A percentile compares a stretch with the other conserved stretches of the same genome.
These are phyloP conservation scores for Domatiomyces globalis DNA, from an alignment of 2,329 filamentous ascomycete species.

Conservation along the genomic window DNA sequence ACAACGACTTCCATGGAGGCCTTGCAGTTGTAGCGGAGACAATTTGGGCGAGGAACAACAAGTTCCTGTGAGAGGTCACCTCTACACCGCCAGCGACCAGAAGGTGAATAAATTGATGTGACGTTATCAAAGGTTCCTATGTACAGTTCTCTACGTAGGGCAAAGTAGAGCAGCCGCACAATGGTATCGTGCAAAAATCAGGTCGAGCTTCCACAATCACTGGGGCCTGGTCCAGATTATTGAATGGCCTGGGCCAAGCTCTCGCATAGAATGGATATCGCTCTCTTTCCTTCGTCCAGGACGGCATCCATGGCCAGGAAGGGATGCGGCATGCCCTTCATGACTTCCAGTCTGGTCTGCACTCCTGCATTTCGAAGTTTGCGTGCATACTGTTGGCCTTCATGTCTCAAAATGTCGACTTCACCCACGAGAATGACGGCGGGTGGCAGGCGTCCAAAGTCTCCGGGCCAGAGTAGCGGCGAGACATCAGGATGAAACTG, in stretches of 20 bases:
- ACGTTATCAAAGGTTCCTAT: background rate
- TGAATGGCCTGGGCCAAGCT: constrained; percentile 6
- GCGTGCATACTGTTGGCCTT: constrained; percentile 39
- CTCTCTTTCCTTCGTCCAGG: constrained; percentile 37
- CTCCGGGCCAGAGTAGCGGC: constrained; percentile 35
- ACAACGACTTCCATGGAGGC: too few species aligned
- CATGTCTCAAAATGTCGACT: constrained; percentile 42
- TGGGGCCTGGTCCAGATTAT: background rate
- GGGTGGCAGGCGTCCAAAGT: constrained; percentile 37
- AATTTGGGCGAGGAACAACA: too few species aligned
- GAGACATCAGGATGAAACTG: constrained; percentile 41
- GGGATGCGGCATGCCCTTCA: constrained; percentile 44
- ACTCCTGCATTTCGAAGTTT: constrained; percentile 37
- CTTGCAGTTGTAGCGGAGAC: too few species aligned
- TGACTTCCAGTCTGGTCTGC: constrained; percentile 34
- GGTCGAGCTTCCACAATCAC: too few species aligned
- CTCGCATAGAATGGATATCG: constrained; percentile 35
- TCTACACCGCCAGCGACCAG: too few species aligned
- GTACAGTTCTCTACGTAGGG: background rate
- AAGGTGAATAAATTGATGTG: too few species aligned
- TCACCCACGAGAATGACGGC: constrained; percentile 42
- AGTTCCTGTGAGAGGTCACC: too few species aligned
- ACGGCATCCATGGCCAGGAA: constrained; percentile 46
- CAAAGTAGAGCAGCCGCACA: background rate
- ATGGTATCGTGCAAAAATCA: background rate